Percentiles rank a stretch among this genome's conserved stretches.
phyloP scores from a whole-genome alignment of 495 filamentous ascomycete species.

The Aspergillus steynii region DNA sequence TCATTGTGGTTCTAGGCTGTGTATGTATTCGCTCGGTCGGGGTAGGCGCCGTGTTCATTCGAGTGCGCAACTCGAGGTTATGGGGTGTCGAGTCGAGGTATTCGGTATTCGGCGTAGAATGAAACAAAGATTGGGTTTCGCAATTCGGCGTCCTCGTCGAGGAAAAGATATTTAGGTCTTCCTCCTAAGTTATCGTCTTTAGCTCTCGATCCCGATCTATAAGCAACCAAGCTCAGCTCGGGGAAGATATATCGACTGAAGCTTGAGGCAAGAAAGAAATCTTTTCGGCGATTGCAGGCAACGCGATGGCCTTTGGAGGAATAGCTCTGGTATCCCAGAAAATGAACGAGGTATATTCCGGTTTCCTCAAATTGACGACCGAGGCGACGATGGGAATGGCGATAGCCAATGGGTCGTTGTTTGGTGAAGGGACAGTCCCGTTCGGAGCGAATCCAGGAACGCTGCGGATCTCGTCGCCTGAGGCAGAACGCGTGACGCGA shows the following conservation, averaged over 20 bases:
- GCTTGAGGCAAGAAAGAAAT: neutral
- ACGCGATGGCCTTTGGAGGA: neutral
- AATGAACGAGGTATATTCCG: too few relatives aligned
- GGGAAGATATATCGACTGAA: neutral
- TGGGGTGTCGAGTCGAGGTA: neutral
- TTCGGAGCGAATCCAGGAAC: neutral
- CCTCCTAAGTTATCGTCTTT: neutral
- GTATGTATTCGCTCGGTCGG: neutral
- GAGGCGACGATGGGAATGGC: neutral
- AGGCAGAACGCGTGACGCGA: constrained; percentile 40
- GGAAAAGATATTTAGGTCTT: neutral
- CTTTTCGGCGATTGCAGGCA: neutral
- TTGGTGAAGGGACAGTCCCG: neutral
- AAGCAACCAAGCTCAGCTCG: neutral
- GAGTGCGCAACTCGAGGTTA: neutral
- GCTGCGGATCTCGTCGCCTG: constrained; percentile 23
- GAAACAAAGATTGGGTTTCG: neutral
- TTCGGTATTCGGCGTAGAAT: neutral
- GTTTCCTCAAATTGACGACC: neutral
- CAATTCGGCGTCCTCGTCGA: neutral
- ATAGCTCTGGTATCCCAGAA: neutral
- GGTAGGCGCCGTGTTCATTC: neutral
- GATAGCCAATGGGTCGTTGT: neutral
- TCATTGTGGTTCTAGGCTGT: constrained; percentile 26
- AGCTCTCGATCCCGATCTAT: neutral